A percentile compares a stretch with the other conserved stretches of the same genome.
phyloP scores from a whole-genome alignment of 495 filamentous ascomycete genomes.

The Neurospora terricola region DNA sequence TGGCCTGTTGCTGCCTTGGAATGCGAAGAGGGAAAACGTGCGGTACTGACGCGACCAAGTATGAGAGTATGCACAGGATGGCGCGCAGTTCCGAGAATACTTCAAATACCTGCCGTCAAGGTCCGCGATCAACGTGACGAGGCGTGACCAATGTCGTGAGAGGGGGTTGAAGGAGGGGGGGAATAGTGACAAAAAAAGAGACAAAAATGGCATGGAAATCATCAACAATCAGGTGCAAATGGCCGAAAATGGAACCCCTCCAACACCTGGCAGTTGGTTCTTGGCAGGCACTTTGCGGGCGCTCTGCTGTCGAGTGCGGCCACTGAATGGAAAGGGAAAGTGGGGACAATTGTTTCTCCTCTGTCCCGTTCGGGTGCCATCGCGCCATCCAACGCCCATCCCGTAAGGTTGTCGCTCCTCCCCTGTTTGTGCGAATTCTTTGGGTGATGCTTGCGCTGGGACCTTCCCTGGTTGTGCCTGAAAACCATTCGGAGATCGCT shows the following conservation, averaged over 20 bases:
- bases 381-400: neutral
- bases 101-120: neutral
- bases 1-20: neutral
- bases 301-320: neutral
- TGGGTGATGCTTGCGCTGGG: neutral
- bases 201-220: neutral
- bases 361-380: neutral
- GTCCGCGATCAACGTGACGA: neutral
- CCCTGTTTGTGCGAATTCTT: neutral
- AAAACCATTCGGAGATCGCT: neutral
- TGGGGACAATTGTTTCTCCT: neutral
- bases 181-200: neutral
- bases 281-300: neutral
- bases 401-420: neutral
- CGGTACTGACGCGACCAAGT: neutral
- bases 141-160: neutral
- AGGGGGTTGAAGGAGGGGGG: neutral
- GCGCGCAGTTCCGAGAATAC: neutral
- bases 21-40: neutral
- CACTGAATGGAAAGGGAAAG: neutral
- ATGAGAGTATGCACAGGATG: neutral
- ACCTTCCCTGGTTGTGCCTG: neutral
- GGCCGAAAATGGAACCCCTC: neutral
- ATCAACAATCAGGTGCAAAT: neutral
- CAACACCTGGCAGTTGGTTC: neutral